These are phyloP conservation scores for Zychaea mexicana DNA, from an alignment of 371 early-diverging fungal species.

Conservation along the genomic window DNA sequence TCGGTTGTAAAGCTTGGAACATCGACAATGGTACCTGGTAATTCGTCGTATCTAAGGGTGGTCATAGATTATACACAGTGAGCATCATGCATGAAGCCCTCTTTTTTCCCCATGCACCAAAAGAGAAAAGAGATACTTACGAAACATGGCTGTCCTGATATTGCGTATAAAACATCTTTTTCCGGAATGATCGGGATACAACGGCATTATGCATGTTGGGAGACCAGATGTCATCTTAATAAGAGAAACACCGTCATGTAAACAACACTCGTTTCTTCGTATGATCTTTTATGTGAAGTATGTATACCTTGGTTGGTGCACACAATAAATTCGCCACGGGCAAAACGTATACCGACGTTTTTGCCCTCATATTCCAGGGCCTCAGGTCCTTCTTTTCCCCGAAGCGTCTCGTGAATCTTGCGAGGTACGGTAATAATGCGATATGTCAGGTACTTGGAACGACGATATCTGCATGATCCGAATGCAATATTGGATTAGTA, in stretches of 20 bases:
- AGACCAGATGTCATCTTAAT: constrained; percentile 47
- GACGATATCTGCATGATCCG: constrained; percentile 29
- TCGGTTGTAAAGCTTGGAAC: constrained; percentile 36
- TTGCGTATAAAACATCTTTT: constrained; percentile 43
- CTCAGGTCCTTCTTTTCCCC: constrained; percentile 12
- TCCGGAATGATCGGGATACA: constrained; percentile 34
- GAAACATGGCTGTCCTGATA: constrained; percentile 39
- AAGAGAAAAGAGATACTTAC: constrained; percentile 12
- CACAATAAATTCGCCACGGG: constrained; percentile 46
- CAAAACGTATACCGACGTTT: constrained; percentile 50
- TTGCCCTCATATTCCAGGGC: constrained; percentile 41
- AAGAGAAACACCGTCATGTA: not conserved
- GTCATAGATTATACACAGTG: no score
- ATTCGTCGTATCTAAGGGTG: constrained; percentile 22
- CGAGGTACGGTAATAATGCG: constrained; percentile 48
- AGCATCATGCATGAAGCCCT: no score
- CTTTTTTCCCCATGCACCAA: not conserved
- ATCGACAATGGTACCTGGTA: constrained; percentile 36
- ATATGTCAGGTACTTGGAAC: constrained; percentile 38
- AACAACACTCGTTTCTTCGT: not conserved
- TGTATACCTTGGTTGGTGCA: constrained; percentile 50
- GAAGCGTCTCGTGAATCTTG: constrained; percentile 31
- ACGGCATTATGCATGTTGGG: constrained; percentile 49
- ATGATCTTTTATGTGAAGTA: no score
- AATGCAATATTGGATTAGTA: not conserved